Evolutionary conservation across 768 basidiomycete genomes (phyloP), one percentile per base, ranked within the genome.

Genomic region (Mycena latifolia): DNA sequence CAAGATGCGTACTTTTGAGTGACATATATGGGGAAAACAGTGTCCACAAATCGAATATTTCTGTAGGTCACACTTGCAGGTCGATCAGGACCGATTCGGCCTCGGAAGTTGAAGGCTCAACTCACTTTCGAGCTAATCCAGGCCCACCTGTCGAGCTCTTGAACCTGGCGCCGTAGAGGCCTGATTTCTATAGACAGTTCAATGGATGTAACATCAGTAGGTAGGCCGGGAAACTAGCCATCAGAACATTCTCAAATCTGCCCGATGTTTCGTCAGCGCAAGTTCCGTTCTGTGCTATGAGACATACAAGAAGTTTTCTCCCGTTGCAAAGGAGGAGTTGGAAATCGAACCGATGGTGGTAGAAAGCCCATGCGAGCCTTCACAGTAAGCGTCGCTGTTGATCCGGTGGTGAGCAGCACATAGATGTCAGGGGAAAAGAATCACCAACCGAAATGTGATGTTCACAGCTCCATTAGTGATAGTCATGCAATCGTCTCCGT

Each of bases 101-200:
- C 51, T 53, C 28, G 29, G 27, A 52, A 15, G 28, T 45, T 53
- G 48, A 53, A 53, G 28, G 60, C 28, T 53, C 24, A 80, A 22
- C 50, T 61, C 45, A 80, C 79, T 80, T 81, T 47, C 71, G 67
- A 3, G 77, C 76, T 25, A 76, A 54, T 14, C 80, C 80, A 39
- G 78, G 77, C 25, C 79, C 80, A 20, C 79, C 79, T 3, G 77
- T 78, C 79, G 76, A 80, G 69, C 80, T 80, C 75, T 80, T 80
- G 74, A 80, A 81, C n/a, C 79, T 73, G 17, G 79, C 80, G 9
- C 67, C 79, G 52, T 81, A 80, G 17, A 80, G 69, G 11, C 76
- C 69, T 54, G 74, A 70, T 51, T 75, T 71, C 47, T 75, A 73
- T 62, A 59, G 33, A 35, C 56, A 55, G 48, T 35, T 59, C 48